phyloP scores from a whole-genome alignment of 1,139 yeast genomes.

The Suhomyces terraborum region DNA sequence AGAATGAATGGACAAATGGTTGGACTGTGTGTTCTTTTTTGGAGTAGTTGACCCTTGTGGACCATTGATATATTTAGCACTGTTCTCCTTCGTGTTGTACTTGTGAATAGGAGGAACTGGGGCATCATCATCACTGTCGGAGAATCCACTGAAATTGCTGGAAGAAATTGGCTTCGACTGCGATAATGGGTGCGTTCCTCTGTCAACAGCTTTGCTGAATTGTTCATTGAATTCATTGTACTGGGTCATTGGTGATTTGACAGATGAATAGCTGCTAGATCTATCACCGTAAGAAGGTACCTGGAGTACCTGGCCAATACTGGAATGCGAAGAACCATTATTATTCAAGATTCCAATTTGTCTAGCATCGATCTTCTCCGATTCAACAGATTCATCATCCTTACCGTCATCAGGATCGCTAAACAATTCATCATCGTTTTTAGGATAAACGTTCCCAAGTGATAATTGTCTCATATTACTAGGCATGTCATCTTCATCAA shows the following conservation, averaged over 20 bases:
- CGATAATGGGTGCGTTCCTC: conserved; percentile 8
- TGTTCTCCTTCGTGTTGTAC: conserved; percentile 3
- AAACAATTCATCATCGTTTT: conserved; percentile 40
- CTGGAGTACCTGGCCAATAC: conserved; percentile 14
- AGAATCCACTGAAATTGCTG: conserved; percentile 17
- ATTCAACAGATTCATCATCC: conserved; percentile 23
- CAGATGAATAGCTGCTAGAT: conserved; percentile 44
- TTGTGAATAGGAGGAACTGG: conserved; percentile 28
- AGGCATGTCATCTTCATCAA: conserved; percentile 41
- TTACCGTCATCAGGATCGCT: conserved; percentile 37
- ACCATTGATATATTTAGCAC: conserved; percentile 17
- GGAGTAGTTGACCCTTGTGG: conserved; percentile 26
- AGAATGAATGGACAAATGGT: conserved; percentile 30
- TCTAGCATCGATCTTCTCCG: conserved; percentile 31
- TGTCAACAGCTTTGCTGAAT: conserved; percentile 32
- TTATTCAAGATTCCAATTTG: conserved; percentile 25
- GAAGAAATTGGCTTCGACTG: conserved; percentile 7
- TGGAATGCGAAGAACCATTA: conserved; percentile 11
- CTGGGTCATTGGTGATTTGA: conserved; percentile 54
- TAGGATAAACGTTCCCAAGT: conserved; percentile 38
- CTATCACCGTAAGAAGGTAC: conserved; percentile 34
- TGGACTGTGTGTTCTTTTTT: conserved; percentile 17
- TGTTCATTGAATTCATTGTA: conserved; percentile 55
- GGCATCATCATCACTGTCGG: conserved; percentile 21
- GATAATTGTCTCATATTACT: conserved; percentile 32